Percentiles rank a stretch among this genome's conserved stretches.
Conservation (phyloP, 2,329 filamentous ascomycete genomes). For the Emericellopsis atlantica region DNA sequence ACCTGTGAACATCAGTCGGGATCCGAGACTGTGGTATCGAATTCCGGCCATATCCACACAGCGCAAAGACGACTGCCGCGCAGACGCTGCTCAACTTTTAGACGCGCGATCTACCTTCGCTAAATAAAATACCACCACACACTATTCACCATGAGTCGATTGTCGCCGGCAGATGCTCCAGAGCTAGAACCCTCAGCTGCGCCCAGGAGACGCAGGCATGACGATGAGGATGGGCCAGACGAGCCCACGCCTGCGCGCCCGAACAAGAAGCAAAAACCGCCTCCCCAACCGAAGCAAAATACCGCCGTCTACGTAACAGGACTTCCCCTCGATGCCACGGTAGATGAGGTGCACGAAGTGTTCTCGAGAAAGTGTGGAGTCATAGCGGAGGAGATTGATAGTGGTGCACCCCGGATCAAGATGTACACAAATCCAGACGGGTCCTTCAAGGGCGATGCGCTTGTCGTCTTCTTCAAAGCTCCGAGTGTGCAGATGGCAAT, state of each 20-base stretch:
- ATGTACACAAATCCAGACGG: slow-evolving; percentile 76
- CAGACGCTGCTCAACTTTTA: too few species aligned
- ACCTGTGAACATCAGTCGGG: too few species aligned
- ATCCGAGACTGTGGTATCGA: too few species aligned
- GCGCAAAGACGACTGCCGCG: too few species aligned
- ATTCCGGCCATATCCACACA: too few species aligned
- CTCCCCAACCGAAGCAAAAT: slow-evolving; percentile 51
- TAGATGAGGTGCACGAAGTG: slow-evolving; percentile 67
- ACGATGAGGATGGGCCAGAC: slow-evolving; percentile 4
- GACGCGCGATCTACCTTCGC: too few species aligned
- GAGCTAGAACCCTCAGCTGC: too few species aligned
- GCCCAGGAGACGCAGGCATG: too few species aligned
- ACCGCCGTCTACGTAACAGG: slow-evolving; percentile 88
- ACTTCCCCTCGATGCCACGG: slow-evolving; percentile 65
- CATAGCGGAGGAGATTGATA: slow-evolving; percentile 89
- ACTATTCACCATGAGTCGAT: too few species aligned
- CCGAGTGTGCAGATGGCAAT: slow-evolving; percentile 85
- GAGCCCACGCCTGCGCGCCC: slow-evolving; percentile 23
- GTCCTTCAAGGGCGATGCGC: slow-evolving; percentile 82
- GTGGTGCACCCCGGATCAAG: slow-evolving; percentile 78
- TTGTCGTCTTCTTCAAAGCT: slow-evolving; percentile 89
- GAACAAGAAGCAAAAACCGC: slow-evolving; percentile 32
- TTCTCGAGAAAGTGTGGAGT: slow-evolving; percentile 81
- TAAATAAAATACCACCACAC: too few species aligned
- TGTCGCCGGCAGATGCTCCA: too few species aligned